Conservation (phyloP, 2,329 filamentous ascomycete genomes). For the Alternaria angustiovoidea region DNA sequence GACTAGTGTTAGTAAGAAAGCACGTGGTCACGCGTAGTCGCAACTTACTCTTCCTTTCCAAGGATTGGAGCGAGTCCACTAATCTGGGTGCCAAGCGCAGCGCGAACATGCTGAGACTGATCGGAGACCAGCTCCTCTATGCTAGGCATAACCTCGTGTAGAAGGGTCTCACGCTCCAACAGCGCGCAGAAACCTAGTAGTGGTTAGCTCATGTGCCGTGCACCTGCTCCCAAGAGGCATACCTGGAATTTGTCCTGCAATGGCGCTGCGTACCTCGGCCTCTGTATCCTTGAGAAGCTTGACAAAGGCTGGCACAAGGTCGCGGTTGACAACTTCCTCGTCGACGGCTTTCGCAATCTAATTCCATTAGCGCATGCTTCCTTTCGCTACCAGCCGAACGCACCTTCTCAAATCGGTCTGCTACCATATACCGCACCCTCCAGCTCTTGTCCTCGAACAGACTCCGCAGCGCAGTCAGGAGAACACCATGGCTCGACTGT, state of each 20-base stretch:
- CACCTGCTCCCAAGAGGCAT: slow-evolving; percentile 24
- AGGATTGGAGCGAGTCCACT: slow-evolving; percentile 95
- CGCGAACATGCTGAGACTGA: slow-evolving; percentile 94
- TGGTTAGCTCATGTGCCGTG: slow-evolving; percentile 36
- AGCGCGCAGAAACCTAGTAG: slow-evolving; percentile 85
- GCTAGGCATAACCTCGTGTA: slow-evolving; percentile 95
- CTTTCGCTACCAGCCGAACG: slow-evolving; percentile 18
- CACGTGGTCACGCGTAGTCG: slow-evolving; percentile 33
- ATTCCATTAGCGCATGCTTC: slow-evolving; percentile 35
- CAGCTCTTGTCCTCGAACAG: slow-evolving; percentile 99
- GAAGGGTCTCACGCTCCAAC: slow-evolving; percentile 84
- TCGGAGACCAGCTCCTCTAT: slow-evolving; percentile 97
- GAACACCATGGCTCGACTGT: slow-evolving; percentile 92
- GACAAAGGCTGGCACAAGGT: slow-evolving; percentile 95
- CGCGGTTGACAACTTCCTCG: slow-evolving; percentile 91
- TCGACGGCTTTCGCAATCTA: slow-evolving; percentile 98
- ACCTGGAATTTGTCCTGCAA: slow-evolving; percentile 95
- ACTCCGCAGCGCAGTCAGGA: slow-evolving; percentile 87
- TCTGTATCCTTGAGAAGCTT: slow-evolving; percentile 98
- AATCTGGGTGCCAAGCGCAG: slow-evolving; percentile 94
- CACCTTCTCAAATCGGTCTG: slow-evolving; percentile 97
- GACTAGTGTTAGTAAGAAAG: slow-evolving; percentile 25
- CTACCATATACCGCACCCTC: slow-evolving; percentile 99
- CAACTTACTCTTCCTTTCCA: slow-evolving; percentile 92
- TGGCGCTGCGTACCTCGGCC: slow-evolving; percentile 95